Evolutionary conservation across 148 eudicot species (phyloP).

Genomic region (Diospyros lotus): DNA sequence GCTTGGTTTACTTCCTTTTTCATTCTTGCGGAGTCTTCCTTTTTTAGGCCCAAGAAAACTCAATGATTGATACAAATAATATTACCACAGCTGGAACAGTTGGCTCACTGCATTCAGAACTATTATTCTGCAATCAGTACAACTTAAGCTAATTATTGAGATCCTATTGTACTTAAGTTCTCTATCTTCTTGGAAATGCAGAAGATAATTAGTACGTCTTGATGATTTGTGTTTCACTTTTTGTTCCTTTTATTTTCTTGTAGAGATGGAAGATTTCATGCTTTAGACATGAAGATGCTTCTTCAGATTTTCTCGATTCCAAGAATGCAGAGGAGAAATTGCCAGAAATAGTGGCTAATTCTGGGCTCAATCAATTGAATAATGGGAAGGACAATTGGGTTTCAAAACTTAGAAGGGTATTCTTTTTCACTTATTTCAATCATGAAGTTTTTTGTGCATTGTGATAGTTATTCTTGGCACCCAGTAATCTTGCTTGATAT

Average conservation of each 20-base stretch:
- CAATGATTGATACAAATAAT: not conserved
- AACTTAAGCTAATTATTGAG: not conserved
- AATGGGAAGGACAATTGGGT: conserved; percentile 30
- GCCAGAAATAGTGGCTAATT: conserved; percentile 42
- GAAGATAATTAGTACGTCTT: not conserved
- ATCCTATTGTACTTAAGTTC: not conserved
- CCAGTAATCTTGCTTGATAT: not conserved
- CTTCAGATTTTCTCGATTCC: conserved; percentile 33
- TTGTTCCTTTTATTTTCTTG: conserved; percentile 5
- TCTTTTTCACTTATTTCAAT: not conserved
- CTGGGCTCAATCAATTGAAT: conserved; percentile 27
- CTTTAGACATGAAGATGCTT: conserved; percentile 53
- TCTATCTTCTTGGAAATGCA: not conserved
- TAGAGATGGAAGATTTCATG: conserved; percentile 63
- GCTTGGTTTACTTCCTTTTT: too few relatives aligned
- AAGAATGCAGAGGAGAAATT: conserved; percentile 33
- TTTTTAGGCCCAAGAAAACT: too few relatives aligned
- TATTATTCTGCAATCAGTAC: too few relatives aligned
- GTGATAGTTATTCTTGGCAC: not conserved
- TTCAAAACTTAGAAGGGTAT: conserved; percentile 39
- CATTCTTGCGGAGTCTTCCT: too few relatives aligned
- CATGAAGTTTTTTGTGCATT: too few relatives aligned
- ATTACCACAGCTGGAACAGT: too few relatives aligned
- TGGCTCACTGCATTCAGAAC: too few relatives aligned
- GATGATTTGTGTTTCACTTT: not conserved